phyloP scores from a whole-genome alignment of 352 stramenopile genomes.

The Plasmopara viticola region DNA sequence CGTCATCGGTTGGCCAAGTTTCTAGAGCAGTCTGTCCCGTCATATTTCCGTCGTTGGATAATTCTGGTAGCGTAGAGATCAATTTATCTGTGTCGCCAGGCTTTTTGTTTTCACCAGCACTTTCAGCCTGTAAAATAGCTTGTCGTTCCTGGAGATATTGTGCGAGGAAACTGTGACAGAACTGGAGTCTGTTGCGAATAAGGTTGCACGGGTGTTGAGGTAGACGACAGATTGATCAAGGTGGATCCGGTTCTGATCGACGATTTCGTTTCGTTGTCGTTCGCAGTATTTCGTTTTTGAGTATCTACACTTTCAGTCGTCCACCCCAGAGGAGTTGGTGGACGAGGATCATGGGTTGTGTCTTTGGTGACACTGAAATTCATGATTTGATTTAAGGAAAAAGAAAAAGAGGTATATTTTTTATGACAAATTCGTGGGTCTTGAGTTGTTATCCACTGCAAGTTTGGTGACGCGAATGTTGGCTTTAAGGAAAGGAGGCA shows the following conservation, averaged over 20 bases:
- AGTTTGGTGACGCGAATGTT: no score
- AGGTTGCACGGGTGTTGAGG: slow-evolving; percentile 1
- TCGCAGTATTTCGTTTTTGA: not conserved
- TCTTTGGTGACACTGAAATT: slow-evolving; percentile 6
- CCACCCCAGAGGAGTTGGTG: slow-evolving; percentile 10
- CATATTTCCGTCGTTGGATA: slow-evolving; percentile 43
- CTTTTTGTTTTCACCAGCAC: slow-evolving; percentile 5
- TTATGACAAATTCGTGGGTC: no score
- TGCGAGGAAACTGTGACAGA: slow-evolving; percentile 6
- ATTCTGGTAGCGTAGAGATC: slow-evolving; percentile 40
- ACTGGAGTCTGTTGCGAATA: not conserved
- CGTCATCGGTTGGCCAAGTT: slow-evolving; percentile 43
- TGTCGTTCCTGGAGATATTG: slow-evolving; percentile 6
- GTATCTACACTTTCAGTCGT: slow-evolving; percentile 5
- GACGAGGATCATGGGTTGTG: slow-evolving; percentile 13
- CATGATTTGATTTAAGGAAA: no score
- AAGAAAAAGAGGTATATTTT: no score
- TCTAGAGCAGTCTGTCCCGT: slow-evolving; percentile 37
- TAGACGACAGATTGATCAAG: slow-evolving; percentile 1
- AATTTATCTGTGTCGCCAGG: slow-evolving; percentile 30
- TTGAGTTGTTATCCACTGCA: no score
- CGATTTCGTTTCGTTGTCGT: not conserved
- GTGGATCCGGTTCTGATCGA: not conserved
- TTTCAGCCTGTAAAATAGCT: slow-evolving; percentile 12
- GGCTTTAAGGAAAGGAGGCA: no score